Evolutionary conservation across 768 basidiomycete species (phyloP).

Genomic region (Psilocybe cyanescens): DNA sequence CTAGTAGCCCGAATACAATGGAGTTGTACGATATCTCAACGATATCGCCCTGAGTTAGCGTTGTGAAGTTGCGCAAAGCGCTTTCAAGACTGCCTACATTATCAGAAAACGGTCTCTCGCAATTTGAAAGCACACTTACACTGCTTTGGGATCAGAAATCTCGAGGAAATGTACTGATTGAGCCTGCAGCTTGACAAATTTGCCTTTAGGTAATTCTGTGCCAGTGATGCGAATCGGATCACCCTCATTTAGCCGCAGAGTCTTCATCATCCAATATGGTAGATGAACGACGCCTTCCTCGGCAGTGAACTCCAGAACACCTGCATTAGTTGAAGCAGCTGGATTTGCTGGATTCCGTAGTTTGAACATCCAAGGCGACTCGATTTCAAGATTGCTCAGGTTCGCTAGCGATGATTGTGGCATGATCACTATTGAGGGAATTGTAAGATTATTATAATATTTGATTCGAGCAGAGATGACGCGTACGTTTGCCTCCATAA

Average conservation of each 20-base stretch:
- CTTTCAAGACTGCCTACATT: slow-evolving; percentile 77
- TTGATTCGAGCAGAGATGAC: slow-evolving; percentile 21
- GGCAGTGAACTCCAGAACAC: slow-evolving; percentile 98
- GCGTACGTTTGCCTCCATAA: slow-evolving; percentile 93
- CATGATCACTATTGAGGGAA: slow-evolving; percentile 79
- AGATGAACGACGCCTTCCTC: slow-evolving; percentile 95
- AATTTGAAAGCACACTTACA: slow-evolving; percentile 60
- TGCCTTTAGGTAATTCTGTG: slow-evolving; percentile 86
- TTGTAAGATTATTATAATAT: slow-evolving; percentile 11
- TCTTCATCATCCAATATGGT: slow-evolving; percentile 99
- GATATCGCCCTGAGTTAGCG: slow-evolving; percentile 93
- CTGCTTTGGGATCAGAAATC: slow-evolving; percentile 96
- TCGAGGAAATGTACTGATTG: slow-evolving; percentile 95
- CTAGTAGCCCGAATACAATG: slow-evolving; percentile 91
- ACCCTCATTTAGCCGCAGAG: slow-evolving; percentile 89
- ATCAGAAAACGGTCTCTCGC: not conserved
- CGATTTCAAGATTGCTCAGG: slow-evolving; percentile 85
- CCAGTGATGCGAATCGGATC: slow-evolving; percentile 95
- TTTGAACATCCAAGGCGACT: slow-evolving; percentile 95
- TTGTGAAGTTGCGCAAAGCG: slow-evolving; percentile 90
- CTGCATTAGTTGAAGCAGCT: slow-evolving; percentile 89
- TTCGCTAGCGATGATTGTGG: slow-evolving; percentile 93
- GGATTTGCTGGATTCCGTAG: slow-evolving; percentile 88
- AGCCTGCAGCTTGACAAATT: slow-evolving; percentile 95
- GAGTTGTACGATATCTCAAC: slow-evolving; percentile 98